Base-by-base conservation (phyloP, 129 eudicot species). In the Ambrosia artemisiifolia region DNA sequence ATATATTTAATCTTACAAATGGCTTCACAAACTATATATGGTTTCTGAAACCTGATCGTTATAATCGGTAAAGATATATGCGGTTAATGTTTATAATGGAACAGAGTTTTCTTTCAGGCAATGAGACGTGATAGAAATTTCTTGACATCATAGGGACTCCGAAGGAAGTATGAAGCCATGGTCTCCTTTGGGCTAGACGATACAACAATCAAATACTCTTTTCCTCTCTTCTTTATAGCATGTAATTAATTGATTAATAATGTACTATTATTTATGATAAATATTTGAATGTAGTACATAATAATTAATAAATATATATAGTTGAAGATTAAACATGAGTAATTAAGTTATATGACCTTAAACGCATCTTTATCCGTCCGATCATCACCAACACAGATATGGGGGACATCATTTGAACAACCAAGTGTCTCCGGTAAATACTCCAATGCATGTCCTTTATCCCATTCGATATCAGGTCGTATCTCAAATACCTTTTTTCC, bases 401-500 rank as follows among this genome's bases (percentile, higher is more conserved):
- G 86, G 13, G 78, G 28, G 32, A 82, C 77, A 73, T 82, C 82
- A 24, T 17, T 82, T 32, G 73, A 72, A 50, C 48, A 69, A 34
- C 86, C 83, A 13, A 82, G 65, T 28, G 80, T 73, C 9, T 73
- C 64, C 2, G 78, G 79, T 61, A 82, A 77, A 73, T 73, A 82
- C 38, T 82, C 69, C 9, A 82, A 42, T 9, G 86, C 86, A 63
- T 82, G 83, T 53, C 86, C 83, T 70, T 82, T 82, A 33, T 82
- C 73, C 86, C 86, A 82, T 11, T 82, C 73, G 30, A 82, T 73
- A 73, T 70, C 79, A 49, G 86, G 86, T n/a, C 86, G 73, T 19
- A 82, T 78, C 75, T 82, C 86, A 64, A 82, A 72, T 46, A 24
- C 85, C 82, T 71, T 82, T 82, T 82, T 82, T 59, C 86, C 86